Base-by-base conservation (phyloP, 2,329 filamentous ascomycete genomes). In the Neopestalotiopsis sp. region DNA sequence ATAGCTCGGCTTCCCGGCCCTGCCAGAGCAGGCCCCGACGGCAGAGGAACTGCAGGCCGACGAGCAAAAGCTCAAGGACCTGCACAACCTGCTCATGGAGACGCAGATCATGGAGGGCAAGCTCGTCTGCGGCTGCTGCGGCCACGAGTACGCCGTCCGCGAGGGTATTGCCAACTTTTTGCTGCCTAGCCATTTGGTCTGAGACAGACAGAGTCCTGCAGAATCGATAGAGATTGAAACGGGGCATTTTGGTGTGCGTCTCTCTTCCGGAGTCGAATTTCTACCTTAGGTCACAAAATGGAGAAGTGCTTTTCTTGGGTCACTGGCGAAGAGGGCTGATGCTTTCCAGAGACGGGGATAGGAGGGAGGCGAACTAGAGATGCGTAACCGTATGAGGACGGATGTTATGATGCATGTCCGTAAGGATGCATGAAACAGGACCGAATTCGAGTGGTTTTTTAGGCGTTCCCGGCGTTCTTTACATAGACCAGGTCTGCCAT, bases 141-240 rank as follows among this genome's bases (percentile, higher is more conserved):
- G 93, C 62, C 95, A 98, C 79, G 94, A 97, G 84, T 99, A 98
- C 81, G 90, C 90, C 69, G 91, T 99, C 71, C 95, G 96, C 79
- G 95, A 99, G 82, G 96, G 96, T 4, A 97, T 98, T 80, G 94
- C 94, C 69, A 98, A 98, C 81, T 99, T 99, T 77, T 83, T 99
- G 78, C 83, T 99, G 74, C 96, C 96, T 13, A 96, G 92, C 76
- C 96, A 99, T 84, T 83, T 99, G 81, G 96, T 95, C 61, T 90
- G 78, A 81, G 40, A 17, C n/a, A 49, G 42, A 28, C 3, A 4
- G 13, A 45, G 45, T 7, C n/a, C n/a, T 24, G 45, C n/a, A 14
- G n/a, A n/a, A n/a, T 52, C 20, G 1, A n/a, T 13, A n/a, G 45
- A 10, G 1, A 20, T 4, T 17, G 45, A 7, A 24, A n/a, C 14